Conservation (phyloP, 2,329 filamentous ascomycete genomes). For the Coniochaeta hoffmannii region DNA sequence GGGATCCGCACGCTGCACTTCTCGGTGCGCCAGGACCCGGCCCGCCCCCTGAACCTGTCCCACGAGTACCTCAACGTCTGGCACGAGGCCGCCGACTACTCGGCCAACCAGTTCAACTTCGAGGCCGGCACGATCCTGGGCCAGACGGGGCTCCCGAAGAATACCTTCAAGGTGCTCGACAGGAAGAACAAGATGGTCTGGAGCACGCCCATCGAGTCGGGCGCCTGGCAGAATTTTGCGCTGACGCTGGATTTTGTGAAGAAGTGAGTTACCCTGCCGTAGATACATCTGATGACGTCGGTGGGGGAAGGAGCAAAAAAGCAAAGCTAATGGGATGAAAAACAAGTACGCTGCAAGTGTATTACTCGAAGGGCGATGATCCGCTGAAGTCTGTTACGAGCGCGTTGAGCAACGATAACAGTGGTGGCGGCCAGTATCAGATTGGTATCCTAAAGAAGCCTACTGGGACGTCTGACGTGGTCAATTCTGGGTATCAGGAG, state of each 20-base stretch:
- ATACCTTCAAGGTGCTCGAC: conserved; percentile 34
- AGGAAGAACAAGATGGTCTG: conserved; percentile 30
- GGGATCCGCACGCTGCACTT: conserved; percentile 29
- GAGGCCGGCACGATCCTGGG: conserved; percentile 27
- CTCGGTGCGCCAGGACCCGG: conserved; percentile 23
- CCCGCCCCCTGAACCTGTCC: conserved; percentile 24
- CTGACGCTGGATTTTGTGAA: conserved; percentile 45
- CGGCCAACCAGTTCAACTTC: conserved; percentile 30
- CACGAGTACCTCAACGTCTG: conserved; percentile 30
- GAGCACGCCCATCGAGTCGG: conserved; percentile 32
- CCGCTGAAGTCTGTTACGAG: conserved; percentile 39
- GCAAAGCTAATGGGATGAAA: background rate
- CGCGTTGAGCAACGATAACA: conserved; percentile 39
- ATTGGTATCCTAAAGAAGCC: conserved; percentile 53
- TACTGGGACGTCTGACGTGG: conserved; percentile 41
- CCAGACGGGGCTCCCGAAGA: conserved; percentile 23
- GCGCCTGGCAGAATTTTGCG: conserved; percentile 55
- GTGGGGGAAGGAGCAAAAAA: no score
- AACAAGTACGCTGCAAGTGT: conserved; percentile 49
- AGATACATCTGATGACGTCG: background rate
- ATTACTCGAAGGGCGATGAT: conserved; percentile 42
- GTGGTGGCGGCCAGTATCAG: conserved; percentile 47
- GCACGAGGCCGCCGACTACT: conserved; percentile 29
- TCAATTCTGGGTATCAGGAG: conserved; percentile 41
- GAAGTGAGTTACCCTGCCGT: conserved; percentile 37